Base-by-base conservation (phyloP, 2,329 filamentous ascomycete species). In the Myriosclerotinia duriaeana region DNA sequence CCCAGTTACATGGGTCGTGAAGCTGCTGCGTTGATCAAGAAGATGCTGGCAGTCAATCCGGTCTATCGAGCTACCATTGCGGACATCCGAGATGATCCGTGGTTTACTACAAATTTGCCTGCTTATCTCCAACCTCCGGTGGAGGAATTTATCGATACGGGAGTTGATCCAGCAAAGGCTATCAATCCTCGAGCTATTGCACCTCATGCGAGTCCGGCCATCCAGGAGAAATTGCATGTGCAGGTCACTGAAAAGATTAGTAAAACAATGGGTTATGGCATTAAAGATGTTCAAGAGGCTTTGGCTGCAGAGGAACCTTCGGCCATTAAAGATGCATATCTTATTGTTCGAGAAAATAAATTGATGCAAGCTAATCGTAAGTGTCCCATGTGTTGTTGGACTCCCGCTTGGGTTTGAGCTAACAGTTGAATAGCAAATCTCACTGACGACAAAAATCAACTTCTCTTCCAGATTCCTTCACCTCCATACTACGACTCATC, bases 251-350 rank as follows among this genome's bases (percentile, higher is more conserved):
- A 93, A 68, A 98, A 98, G 82, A 89, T 99, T 64, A 95, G 94
- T 74, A 95, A 94, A 80, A 97, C 93, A 0, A 98, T 99, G 93
- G 95, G 95, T 68, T 99, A 99, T 77, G 93, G 90, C 46, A 94
- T 92, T 77, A 90, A 90, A 69, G 95, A 99, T 80, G 94, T 99
- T 64, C 91, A 97, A 76, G 95, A 98, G 78, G 94, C 95, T 30
- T 82, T 99, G 69, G 89, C 90, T 74, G 93, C 92, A 66, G 88
- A 95, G 64, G 95, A 99, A 77, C 95, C 95, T 15, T 98, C 93
- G 67, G 93, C 95, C 14, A 97, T 99, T 82, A 99, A 99, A 80
- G 95, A 99, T 79, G 95, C 95, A 1, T 99, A 98, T 80, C 89
- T 97, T 79, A 99, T 99, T 77, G 92, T 99, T 36, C 88, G 94